These are phyloP conservation scores for Trichoderma arundinaceum DNA, from an alignment of 2,329 filamentous ascomycete genomes.

Conservation along the genomic window DNA sequence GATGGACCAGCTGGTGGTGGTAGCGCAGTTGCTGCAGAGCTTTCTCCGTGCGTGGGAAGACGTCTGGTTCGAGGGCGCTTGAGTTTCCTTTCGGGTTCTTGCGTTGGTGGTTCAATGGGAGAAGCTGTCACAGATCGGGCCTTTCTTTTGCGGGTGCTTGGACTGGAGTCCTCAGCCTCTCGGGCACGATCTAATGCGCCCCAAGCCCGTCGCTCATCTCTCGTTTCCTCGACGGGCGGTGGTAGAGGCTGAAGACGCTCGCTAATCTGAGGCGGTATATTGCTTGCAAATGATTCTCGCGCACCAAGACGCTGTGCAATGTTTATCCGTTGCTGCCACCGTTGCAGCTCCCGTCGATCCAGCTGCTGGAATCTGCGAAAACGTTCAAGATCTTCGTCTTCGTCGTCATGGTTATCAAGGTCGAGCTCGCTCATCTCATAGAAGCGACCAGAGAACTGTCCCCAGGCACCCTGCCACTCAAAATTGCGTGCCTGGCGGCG, in stretches of 20 bases:
- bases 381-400: conserved; percentile 74
- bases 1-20: conserved; percentile 43
- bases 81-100: conserved; percentile 79
- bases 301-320: conserved; percentile 82
- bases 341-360: conserved; percentile 66
- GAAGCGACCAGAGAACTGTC: conserved; percentile 64
- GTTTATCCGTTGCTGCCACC: conserved; percentile 83
- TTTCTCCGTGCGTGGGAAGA: conserved; percentile 56
- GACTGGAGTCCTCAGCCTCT: conserved; percentile 63
- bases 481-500: conserved; percentile 70
- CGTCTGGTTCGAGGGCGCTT: conserved; percentile 85
- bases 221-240: conserved; percentile 71
- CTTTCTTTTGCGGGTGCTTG: conserved; percentile 74
- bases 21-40: conserved; percentile 50
- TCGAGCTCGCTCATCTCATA: conserved; percentile 61
- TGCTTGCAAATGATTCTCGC: conserved; percentile 71
- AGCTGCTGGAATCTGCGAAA: conserved; percentile 60
- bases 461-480: conserved; percentile 90
- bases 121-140: conserved; percentile 72
- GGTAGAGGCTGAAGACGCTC: conserved; percentile 64
- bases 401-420: conserved; percentile 50
- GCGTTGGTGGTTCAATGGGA: conserved; percentile 65
- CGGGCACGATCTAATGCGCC: conserved; percentile 86
- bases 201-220: conserved; percentile 86
- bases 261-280: conserved; percentile 62